These are phyloP conservation scores for Fusarium sororula DNA, from an alignment of 2,329 filamentous ascomycete genomes.

Conservation along the genomic window DNA sequence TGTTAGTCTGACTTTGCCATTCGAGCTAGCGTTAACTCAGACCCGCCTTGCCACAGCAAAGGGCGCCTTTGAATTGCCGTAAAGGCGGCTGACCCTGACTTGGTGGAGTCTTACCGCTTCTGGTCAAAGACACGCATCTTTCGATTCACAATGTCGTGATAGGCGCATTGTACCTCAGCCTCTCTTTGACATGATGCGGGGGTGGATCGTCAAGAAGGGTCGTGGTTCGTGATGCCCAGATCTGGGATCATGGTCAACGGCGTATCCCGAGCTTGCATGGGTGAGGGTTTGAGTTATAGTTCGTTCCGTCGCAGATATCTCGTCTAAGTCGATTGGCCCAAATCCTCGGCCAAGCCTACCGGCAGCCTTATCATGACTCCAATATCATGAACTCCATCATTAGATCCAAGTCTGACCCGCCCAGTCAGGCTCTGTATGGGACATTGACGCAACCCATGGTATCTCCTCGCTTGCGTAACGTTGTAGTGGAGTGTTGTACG, in stretches of 20 bases:
- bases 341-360: neutral
- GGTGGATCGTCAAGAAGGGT: conserved; percentile 33
- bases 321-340: conserved; percentile 27
- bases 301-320: conserved; percentile 3
- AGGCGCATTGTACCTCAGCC: conserved; percentile 14
- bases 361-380: conserved; percentile 13
- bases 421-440: conserved; percentile 70
- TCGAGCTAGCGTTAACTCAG: conserved; percentile 21
- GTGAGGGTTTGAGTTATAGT: conserved; percentile 9
- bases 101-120: conserved; percentile 32
- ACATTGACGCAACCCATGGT: conserved; percentile 79
- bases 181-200: conserved; percentile 28
- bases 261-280: neutral
- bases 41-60: conserved; percentile 26
- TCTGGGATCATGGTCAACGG: neutral
- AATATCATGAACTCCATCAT: conserved; percentile 11
- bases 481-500: conserved; percentile 81
- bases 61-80: conserved; percentile 17
- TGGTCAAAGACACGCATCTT: conserved; percentile 26
- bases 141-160: conserved; percentile 6
- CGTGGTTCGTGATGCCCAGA: conserved; percentile 13
- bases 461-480: conserved; percentile 69
- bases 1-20: conserved; percentile 32
- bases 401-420: conserved; percentile 54
- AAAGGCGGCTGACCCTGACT: conserved; percentile 5